These are phyloP conservation scores for Chlamydomonas applanata DNA, from an alignment of 139 green algal genomes.

Conservation along the genomic window DNA sequence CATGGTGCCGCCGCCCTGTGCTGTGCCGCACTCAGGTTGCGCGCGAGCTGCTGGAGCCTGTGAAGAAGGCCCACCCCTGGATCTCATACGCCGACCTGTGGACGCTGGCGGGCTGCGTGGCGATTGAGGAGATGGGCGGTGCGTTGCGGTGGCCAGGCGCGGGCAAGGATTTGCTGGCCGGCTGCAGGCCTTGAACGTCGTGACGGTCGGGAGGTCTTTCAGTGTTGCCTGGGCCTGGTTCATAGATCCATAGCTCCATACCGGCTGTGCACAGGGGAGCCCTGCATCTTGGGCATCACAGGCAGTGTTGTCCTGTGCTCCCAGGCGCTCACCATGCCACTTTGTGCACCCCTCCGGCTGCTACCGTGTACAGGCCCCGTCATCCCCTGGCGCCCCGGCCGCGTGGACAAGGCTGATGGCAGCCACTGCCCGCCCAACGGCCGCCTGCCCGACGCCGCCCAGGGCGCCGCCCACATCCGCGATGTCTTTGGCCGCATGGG, in stretches of 20 bases:
- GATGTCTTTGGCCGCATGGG: constrained; percentile 90
- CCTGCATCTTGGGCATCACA: neutral
- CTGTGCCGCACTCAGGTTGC: constrained; percentile 22
- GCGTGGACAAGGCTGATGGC: constrained; percentile 53
- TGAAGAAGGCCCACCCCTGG: constrained; percentile 76
- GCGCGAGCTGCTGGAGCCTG: constrained; percentile 78
- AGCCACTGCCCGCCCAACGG: constrained; percentile 67
- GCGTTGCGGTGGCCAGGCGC: no score
- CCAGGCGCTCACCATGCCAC: no score
- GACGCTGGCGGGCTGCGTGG: constrained; percentile 80
- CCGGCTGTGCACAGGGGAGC: no score
- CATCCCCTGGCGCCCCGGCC: constrained; percentile 75
- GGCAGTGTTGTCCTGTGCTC: neutral
- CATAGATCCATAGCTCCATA: no score
- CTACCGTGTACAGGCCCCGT: constrained; percentile 55
- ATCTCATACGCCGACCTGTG: constrained; percentile 81
- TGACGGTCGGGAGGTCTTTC: neutral
- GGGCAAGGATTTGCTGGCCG: neutral
- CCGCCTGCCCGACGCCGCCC: constrained; percentile 74
- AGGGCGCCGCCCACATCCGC: constrained; percentile 69
- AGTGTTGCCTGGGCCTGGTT: no score
- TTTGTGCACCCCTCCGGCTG: no score
- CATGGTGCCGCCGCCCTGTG: constrained; percentile 35
- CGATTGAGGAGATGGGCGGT: constrained; percentile 64
- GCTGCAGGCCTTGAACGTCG: neutral